Base-by-base conservation (phyloP, 2,329 filamentous ascomycete genomes). In the Knufia fluminis region DNA sequence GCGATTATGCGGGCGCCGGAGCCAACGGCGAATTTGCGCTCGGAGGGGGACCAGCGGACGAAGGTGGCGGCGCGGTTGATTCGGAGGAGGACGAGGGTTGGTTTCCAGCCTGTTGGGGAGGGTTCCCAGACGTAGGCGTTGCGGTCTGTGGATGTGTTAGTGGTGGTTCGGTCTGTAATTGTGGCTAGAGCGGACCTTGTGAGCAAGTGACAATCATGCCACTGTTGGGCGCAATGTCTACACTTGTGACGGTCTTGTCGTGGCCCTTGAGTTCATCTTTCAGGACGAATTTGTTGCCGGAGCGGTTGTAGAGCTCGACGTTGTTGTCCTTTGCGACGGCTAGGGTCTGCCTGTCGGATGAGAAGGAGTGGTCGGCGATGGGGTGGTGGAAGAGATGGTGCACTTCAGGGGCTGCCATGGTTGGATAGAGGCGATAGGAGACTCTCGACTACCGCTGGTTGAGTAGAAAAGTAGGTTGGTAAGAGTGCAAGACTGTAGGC, bases 111-210 rank as follows among this genome's bases (percentile, higher is more conserved):
- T 35, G 80, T 77, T 1, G 86, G 79, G n/a, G 88, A 90, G 17
- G 86, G 87, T 65, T 98, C 92, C 92, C 92, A 98, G 47, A 98
- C 92, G 59, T 97, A 84, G 54, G 92, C 92, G 68, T 98, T 98
- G 60, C 92, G 86, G 69, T 98, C 92, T 94, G 60, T 36, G 12
- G 24, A 28, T 6, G n/a, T n/a, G n/a, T n/a, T n/a, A n/a, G n/a
- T n/a, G n/a, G n/a, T n/a, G n/a, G n/a, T n/a, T n/a, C n/a, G n/a
- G n/a, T n/a, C n/a, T n/a, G n/a, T n/a, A n/a, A n/a, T n/a, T n/a
- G n/a, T n/a, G n/a, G n/a, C n/a, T 43, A 23, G 16, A 47, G 60
- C 71, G 48, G 60, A 91, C 88, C 89, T 73, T 98, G 92, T 20
- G 91, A 96, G 72, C 91, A 98, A 48, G 92, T 94, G 31, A 98